Conservation (phyloP, 1,139 yeast genomes). For the Hansenula anomala region DNA sequence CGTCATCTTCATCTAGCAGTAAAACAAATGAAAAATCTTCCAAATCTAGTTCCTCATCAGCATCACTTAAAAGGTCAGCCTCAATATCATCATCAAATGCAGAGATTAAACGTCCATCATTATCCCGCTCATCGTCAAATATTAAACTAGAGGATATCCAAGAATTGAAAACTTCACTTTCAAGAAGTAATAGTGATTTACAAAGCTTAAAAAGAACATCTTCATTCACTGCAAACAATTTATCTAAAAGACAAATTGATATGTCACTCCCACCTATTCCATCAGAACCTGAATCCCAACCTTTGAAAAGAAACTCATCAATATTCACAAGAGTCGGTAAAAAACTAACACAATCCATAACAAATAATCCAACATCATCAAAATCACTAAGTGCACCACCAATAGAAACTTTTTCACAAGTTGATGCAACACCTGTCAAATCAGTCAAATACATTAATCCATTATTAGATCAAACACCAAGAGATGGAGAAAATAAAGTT, state of each 20-base stretch:
- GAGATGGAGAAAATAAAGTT: constrained; percentile 1
- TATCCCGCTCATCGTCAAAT: constrained; percentile 14
- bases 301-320: constrained; percentile 8
- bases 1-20: constrained; percentile 3
- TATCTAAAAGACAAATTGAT: constrained; percentile 46
- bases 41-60: neutral
- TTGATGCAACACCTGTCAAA: constrained; percentile 29
- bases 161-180: constrained; percentile 21
- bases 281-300: constrained; percentile 4
- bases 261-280: constrained; percentile 25
- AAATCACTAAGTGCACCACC: neutral
- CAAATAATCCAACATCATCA: constrained; percentile 3
- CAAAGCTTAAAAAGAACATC: constrained; percentile 22
- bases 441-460: constrained; percentile 12
- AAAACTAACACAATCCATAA: constrained; percentile 5
- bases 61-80: constrained; percentile 4
- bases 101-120: constrained; percentile 15
- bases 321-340: constrained; percentile 22
- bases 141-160: constrained; percentile 13
- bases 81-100: constrained; percentile 7
- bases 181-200: constrained; percentile 32
- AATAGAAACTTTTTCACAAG: constrained; percentile 24
- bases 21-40: constrained; percentile 4
- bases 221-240: constrained; percentile 32
- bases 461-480: constrained; percentile 13